These are phyloP conservation scores for Hyparrhenia diplandra DNA, from an alignment of 176 grass and related monocot genomes.

Conservation along the genomic window DNA sequence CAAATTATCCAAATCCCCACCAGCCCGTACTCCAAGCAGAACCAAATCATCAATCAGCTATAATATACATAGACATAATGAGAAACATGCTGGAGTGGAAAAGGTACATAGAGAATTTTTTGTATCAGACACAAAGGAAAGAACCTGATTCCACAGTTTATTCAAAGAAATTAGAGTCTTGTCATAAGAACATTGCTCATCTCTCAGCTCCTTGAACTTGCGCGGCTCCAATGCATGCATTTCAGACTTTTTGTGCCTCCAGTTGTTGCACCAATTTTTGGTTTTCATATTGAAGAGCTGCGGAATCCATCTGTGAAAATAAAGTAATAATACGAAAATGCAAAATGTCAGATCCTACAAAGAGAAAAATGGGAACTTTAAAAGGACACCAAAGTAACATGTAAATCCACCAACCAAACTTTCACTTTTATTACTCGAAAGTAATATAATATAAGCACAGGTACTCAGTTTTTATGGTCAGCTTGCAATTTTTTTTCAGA, in stretches of 20 bases:
- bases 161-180: slow-evolving; percentile 72
- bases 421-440: slow-evolving; percentile 8
- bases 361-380: background rate
- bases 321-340: slow-evolving; percentile 17
- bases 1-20: slow-evolving; percentile 45
- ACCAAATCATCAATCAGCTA: slow-evolving; percentile 93
- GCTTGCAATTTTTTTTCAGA: background rate
- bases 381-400: background rate
- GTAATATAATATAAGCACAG: background rate
- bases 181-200: slow-evolving; percentile 74
- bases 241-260: slow-evolving; percentile 73
- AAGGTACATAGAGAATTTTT: slow-evolving; percentile 1
- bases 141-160: slow-evolving; percentile 96
- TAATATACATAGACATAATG: slow-evolving; percentile 35
- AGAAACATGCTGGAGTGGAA: slow-evolving; percentile 25
- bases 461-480: background rate
- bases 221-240: slow-evolving; percentile 62
- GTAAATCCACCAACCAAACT: background rate
- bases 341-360: background rate
- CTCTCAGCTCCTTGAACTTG: slow-evolving; percentile 69
- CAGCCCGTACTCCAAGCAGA: slow-evolving; percentile 64
- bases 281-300: slow-evolving; percentile 86
- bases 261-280: slow-evolving; percentile 88
- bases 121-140: slow-evolving; percentile 13
- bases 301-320: slow-evolving; percentile 60